Conservation (phyloP, 2,329 filamentous ascomycete species). For the Phialophora expanda region DNA sequence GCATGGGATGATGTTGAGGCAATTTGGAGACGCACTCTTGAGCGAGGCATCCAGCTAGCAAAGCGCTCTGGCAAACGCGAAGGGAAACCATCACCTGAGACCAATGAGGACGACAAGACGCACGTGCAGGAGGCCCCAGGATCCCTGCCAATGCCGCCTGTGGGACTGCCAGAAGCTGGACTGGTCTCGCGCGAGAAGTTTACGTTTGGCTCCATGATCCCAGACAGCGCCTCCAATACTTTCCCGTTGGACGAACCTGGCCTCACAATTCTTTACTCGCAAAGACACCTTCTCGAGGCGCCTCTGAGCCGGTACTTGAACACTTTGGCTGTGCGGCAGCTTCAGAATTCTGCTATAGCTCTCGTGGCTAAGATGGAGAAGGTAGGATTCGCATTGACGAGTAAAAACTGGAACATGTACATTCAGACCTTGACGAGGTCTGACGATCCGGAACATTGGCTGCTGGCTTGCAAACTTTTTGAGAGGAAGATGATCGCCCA, state of each 20-base stretch:
- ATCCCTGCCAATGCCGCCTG: not conserved
- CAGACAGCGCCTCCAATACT: not conserved
- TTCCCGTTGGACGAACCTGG: slow-evolving; percentile 19
- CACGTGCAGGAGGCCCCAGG: not conserved
- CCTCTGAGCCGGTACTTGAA: slow-evolving; percentile 60
- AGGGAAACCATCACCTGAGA: not conserved
- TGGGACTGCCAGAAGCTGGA: slow-evolving; percentile 9
- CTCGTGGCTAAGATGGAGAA: slow-evolving; percentile 62
- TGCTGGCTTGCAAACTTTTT: slow-evolving; percentile 70
- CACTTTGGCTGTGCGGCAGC: slow-evolving; percentile 59
- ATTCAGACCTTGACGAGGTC: slow-evolving; percentile 70
- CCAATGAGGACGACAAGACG: not conserved
- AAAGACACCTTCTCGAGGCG: slow-evolving; percentile 56
- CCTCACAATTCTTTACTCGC: slow-evolving; percentile 45
- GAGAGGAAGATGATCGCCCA: slow-evolving; percentile 78
- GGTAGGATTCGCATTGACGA: slow-evolving; percentile 75
- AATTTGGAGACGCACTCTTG: slow-evolving; percentile 31
- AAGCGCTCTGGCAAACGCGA: not conserved
- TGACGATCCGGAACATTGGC: slow-evolving; percentile 60
- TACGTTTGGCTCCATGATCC: slow-evolving; percentile 29
- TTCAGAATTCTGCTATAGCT: slow-evolving; percentile 57
- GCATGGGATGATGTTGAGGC: slow-evolving; percentile 23
- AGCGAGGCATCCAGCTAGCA: slow-evolving; percentile 21
- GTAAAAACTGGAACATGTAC: slow-evolving; percentile 79
- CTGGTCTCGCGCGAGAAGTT: slow-evolving; percentile 9